These are phyloP conservation scores for Lizonia empirigonia DNA, from an alignment of 2,329 filamentous ascomycete genomes.

Conservation along the genomic window DNA sequence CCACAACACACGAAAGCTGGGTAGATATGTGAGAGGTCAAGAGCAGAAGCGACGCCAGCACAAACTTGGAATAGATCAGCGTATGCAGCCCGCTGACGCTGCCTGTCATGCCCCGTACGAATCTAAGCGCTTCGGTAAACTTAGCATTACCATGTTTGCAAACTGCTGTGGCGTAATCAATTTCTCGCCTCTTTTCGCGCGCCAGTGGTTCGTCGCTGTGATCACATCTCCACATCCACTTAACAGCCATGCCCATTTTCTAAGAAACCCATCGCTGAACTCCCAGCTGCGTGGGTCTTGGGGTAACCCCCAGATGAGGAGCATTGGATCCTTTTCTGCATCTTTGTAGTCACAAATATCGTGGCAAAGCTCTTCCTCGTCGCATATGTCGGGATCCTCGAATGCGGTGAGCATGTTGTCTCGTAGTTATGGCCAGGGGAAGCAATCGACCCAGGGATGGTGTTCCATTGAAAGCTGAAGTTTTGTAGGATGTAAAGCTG, in stretches of 20 bases:
- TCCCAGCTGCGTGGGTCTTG: conserved; percentile 57
- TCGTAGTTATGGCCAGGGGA: conserved; percentile 47
- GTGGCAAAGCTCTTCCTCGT: conserved; percentile 29
- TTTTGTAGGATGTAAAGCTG: conserved; percentile 41
- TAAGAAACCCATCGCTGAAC: conserved; percentile 52
- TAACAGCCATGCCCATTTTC: conserved; percentile 54
- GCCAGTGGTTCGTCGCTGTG: conserved; percentile 32
- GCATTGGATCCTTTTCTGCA: conserved; percentile 4
- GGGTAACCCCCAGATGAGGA: conserved; percentile 59
- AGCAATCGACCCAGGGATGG: conserved; percentile 50
- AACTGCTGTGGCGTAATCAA: conserved; percentile 12
- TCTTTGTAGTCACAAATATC: conserved; percentile 21
- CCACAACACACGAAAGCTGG: no score
- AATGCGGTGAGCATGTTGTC: conserved; percentile 50
- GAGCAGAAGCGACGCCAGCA: not conserved
- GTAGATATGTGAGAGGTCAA: not conserved
- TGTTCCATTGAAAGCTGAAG: conserved; percentile 48
- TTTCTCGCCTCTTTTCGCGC: conserved; percentile 18
- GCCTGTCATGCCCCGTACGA: not conserved
- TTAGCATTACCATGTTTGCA: conserved; percentile 1
- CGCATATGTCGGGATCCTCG: conserved; percentile 32
- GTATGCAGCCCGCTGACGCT: conserved; percentile 16
- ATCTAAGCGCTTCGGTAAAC: conserved; percentile 5
- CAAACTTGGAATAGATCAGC: not conserved
- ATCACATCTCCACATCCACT: conserved; percentile 49